phyloP scores from a whole-genome alignment of 768 basidiomycete genomes.

The Suillus subluteus region DNA sequence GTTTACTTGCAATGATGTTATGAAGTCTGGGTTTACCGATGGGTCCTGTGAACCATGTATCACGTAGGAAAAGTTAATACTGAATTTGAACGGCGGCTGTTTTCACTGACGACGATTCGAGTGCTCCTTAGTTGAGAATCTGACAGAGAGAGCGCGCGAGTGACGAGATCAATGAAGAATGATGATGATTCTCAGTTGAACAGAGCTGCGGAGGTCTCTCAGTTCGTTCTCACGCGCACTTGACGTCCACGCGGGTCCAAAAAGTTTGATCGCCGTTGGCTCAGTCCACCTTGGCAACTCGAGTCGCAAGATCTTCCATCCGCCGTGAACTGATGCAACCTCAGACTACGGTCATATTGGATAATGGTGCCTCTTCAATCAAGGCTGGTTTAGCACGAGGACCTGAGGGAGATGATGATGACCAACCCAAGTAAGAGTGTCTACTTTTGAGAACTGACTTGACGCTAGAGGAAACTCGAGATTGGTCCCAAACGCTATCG shows the following conservation, averaged over 20 bases:
- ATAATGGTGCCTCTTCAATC: constrained; percentile 86
- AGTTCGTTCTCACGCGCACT: not conserved
- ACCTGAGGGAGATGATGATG: constrained; percentile 26
- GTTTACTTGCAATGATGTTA: constrained; percentile 1
- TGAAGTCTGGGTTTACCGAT: not conserved
- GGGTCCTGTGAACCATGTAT: constrained; percentile 1
- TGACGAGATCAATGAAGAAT: not conserved
- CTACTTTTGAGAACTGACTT: constrained; percentile 9
- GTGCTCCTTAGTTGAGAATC: not conserved
- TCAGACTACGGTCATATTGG: constrained; percentile 63
- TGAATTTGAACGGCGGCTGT: not conserved
- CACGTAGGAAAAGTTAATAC: not conserved
- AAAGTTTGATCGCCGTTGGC: constrained; percentile 5
- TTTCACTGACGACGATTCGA: not conserved
- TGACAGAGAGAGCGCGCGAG: not conserved
- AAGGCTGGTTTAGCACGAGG: constrained; percentile 65
- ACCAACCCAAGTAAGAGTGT: constrained; percentile 28
- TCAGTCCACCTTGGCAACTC: not conserved
- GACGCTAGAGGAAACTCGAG: constrained; percentile 38
- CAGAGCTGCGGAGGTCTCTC: not conserved
- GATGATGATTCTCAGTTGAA: not conserved
- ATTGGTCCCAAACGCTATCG: constrained; percentile 78
- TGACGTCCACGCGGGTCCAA: not conserved
- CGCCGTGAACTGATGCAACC: not conserved
- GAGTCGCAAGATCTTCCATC: not conserved